These are phyloP conservation scores for Thinopyrum obtusiflorum DNA, from an alignment of 202 grass and related monocot genomes.

Conservation along the genomic window DNA sequence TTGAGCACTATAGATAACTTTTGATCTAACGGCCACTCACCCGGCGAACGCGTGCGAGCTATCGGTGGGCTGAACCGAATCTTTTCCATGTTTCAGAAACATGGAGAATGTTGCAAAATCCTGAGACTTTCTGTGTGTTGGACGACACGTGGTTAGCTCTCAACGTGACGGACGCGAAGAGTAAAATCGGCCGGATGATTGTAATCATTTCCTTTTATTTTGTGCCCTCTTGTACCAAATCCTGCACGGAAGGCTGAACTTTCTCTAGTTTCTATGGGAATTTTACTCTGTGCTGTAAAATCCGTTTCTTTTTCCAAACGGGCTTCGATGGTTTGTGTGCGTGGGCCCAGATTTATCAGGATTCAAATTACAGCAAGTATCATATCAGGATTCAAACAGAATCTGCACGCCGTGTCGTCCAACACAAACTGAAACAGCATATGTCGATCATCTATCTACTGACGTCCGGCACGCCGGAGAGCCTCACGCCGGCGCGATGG, in stretches of 20 bases:
- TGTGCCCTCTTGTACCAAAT: neutral
- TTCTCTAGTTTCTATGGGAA: neutral
- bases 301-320: neutral
- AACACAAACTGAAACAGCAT: neutral
- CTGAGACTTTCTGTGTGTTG: no score
- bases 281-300: neutral
- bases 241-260: neutral
- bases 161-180: no score
- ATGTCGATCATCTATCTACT: neutral
- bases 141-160: no score
- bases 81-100: no score
- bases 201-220: no score
- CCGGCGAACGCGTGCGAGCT: no score
- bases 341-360: neutral
- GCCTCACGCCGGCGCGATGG: conserved; percentile 71
- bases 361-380: neutral
- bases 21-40: no score
- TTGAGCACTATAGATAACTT: no score
- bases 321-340: neutral
- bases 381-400: neutral
- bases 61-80: no score
- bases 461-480: neutral
- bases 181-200: no score
- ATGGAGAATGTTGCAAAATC: no score
- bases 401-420: neutral